Evolutionary conservation across 495 filamentous ascomycete species (phyloP), one percentile per base, ranked within the genome.

Genomic region (Hypoxylon lenormandii): DNA sequence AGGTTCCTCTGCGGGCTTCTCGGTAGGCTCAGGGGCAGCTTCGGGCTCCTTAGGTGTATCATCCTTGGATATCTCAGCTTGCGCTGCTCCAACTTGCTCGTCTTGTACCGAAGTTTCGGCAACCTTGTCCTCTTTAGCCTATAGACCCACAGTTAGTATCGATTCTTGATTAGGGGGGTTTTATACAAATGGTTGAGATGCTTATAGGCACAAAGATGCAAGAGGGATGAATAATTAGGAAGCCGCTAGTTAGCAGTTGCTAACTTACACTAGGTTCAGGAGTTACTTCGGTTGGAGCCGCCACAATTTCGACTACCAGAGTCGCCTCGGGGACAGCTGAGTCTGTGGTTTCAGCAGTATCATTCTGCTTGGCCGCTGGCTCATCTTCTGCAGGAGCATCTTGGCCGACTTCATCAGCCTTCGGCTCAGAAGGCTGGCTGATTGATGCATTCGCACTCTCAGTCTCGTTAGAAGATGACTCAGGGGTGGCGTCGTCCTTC

Each of bases 401-500:
- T 11, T 43, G 47, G 36, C 58, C 45, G 21, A 5, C 23, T 4
- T 45, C 26, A n/a, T 11, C 48, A 10, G 56, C 18, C 13, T 36
- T 30, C 4, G 28, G 33, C 28, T 64, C 26, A 7, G 36, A 11
- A 28, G 52, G 12, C 42, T 22, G 7, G 26, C 21, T 55, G 19
- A n/a, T 33, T n/a, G 54, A 15, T 33, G 16, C 40, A 30, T 57
- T 40, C 19, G 21, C 22, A 15, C 16, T 46, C 11, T 46, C 40
- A 15, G 21, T 4, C 23, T 30, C 23, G 36, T 40, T 15, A 23
- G 5, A 1, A 8, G 54, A 19, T 16, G 15, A 1, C n/a, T 19
- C 65, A 12, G 58, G 38, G 40, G 59, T 1, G 16, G 33, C 33
- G 13, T 22, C 50, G 12, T 50, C 51, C 36, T 63, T 50, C 18